A percentile compares a stretch with the other conserved stretches of the same genome.
Evolutionary conservation across 305 asterid genomes (phyloP).

Genomic region (Rubia tinctorum): DNA sequence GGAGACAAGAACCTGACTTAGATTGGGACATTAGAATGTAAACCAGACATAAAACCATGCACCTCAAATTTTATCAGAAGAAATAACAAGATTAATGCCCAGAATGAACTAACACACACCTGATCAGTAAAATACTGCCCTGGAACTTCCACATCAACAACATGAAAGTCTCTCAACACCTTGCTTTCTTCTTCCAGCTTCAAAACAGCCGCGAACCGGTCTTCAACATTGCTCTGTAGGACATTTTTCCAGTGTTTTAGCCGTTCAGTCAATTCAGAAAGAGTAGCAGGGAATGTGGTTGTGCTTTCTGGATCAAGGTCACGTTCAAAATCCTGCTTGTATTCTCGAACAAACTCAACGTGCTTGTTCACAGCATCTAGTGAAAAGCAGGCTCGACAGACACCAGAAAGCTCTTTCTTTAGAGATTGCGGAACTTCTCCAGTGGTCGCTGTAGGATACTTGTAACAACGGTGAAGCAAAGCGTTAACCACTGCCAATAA

Average conservation of each 20-base stretch:
- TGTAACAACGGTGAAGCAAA: conserved; percentile 98
- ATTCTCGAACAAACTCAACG: conserved; percentile 95
- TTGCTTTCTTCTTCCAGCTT: conserved; percentile 99
- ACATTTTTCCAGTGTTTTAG: conserved; percentile 98
- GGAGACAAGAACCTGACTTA: neutral
- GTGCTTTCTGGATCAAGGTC: conserved; percentile 99
- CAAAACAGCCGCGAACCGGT: conserved; percentile 94
- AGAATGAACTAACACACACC: conserved; percentile 31
- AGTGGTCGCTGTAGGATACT: conserved; percentile 98
- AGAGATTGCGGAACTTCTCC: conserved; percentile 99
- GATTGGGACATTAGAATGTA: neutral
- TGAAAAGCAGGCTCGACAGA: conserved; percentile 99
- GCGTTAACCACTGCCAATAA: conserved; percentile 98
- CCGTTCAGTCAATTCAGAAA: conserved; percentile 90
- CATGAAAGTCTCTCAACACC: conserved; percentile 95
- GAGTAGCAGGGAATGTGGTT: conserved; percentile 90
- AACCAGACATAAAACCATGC: neutral
- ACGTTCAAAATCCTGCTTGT: conserved; percentile 97
- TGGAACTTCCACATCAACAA: conserved; percentile 99
- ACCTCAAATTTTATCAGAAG: neutral
- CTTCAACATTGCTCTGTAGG: conserved; percentile 96
- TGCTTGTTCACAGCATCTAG: conserved; percentile 99
- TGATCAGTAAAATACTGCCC: conserved; percentile 98
- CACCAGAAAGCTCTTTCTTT: conserved; percentile 99
- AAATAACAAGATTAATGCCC: neutral